These are phyloP conservation scores for Puccinellia tenuiflora DNA, from an alignment of 176 grass and related monocot species.

Conservation along the genomic window DNA sequence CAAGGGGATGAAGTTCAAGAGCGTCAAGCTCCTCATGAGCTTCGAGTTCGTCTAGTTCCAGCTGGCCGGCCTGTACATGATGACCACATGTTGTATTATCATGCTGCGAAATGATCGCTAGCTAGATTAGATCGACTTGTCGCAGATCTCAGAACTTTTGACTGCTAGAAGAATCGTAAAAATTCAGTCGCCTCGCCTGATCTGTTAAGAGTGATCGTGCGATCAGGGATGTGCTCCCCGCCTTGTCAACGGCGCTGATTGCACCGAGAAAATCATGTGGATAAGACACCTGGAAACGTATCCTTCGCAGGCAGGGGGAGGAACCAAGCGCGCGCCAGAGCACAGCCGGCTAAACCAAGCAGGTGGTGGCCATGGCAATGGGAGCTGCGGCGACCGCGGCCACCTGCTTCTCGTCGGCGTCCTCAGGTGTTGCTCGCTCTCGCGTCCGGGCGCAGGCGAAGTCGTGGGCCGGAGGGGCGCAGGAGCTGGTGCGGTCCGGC, in stretches of 20 bases:
- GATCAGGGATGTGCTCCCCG: background rate
- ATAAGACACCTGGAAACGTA: slow-evolving; percentile 13
- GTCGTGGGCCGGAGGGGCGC: slow-evolving; percentile 27
- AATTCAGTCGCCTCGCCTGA: background rate
- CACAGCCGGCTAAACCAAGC: background rate
- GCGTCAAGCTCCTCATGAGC: slow-evolving; percentile 81
- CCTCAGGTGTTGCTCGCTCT: background rate
- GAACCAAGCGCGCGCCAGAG: background rate
- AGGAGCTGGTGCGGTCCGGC: slow-evolving; percentile 67
- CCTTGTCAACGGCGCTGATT: slow-evolving; percentile 18
- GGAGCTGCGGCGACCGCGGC: slow-evolving; percentile 10
- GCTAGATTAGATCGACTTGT: background rate
- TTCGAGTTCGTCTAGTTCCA: slow-evolving; percentile 63
- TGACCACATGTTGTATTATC: background rate
- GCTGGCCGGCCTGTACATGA: background rate
- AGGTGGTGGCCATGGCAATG: slow-evolving; percentile 25
- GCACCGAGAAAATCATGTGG: background rate
- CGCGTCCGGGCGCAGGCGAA: slow-evolving; percentile 31
- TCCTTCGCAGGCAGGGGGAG: background rate
- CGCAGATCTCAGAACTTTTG: background rate
- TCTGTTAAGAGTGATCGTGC: slow-evolving; percentile 6
- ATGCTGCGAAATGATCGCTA: background rate
- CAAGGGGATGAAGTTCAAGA: slow-evolving; percentile 62
- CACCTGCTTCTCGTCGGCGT: background rate
- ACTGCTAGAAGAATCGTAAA: background rate